Percentiles rank a stretch among this genome's conserved stretches.
Conservation (phyloP, 2,329 filamentous ascomycete species). For the Phoma herbarum region DNA sequence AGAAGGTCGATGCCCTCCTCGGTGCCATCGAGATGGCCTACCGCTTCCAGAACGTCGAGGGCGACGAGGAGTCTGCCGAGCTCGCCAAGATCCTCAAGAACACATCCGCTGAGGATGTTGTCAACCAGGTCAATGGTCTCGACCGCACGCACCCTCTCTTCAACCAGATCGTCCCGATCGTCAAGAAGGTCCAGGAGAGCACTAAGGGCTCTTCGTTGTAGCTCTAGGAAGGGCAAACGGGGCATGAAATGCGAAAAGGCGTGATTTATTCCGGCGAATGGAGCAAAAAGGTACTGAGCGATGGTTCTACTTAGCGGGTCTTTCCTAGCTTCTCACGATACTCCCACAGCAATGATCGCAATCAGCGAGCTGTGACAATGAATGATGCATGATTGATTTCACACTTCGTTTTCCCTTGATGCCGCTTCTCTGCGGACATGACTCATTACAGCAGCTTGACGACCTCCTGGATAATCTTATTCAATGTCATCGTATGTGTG, state of each 20-base stretch:
- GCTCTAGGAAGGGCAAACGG: background rate
- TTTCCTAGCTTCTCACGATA: conserved; percentile 23
- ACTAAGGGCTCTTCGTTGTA: conserved; percentile 23
- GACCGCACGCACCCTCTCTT: conserved; percentile 80
- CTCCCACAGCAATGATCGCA: conserved; percentile 19
- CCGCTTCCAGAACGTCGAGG: conserved; percentile 93
- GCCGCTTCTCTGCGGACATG: too few species aligned
- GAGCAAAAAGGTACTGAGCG: conserved; percentile 23
- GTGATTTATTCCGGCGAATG: conserved; percentile 21
- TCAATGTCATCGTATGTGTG: background rate
- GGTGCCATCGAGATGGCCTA: conserved; percentile 90
- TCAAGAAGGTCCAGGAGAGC: conserved; percentile 77
- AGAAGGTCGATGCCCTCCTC: conserved; percentile 77
- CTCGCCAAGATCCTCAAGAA: conserved; percentile 85
- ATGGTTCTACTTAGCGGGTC: conserved; percentile 22
- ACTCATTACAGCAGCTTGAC: background rate
- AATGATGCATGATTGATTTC: conserved; percentile 21
- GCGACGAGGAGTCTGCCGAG: conserved; percentile 87
- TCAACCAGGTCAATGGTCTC: conserved; percentile 82
- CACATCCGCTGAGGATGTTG: conserved; percentile 76
- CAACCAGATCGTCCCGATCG: conserved; percentile 75
- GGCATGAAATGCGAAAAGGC: conserved; percentile 9
- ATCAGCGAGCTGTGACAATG: conserved; percentile 19
- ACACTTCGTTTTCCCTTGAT: background rate
- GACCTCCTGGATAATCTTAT: background rate